These are phyloP conservation scores for Alternaria dauci DNA, from an alignment of 2,329 filamentous ascomycete species.

Conservation along the genomic window DNA sequence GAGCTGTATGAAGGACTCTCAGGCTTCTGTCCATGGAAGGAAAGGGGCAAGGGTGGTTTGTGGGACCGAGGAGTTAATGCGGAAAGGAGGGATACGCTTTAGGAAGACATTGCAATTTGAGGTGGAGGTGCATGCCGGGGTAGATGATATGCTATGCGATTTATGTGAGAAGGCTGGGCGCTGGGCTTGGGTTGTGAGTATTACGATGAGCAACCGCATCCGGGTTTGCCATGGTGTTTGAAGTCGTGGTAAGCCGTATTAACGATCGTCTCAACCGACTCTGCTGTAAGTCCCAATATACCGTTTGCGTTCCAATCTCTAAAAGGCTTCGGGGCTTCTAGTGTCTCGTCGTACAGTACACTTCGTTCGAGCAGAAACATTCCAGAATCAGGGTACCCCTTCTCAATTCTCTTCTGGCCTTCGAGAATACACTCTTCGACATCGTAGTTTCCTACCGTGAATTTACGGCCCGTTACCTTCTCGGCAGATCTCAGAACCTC, in stretches of 20 bases:
- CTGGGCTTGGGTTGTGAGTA: neutral
- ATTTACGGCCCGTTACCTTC: slow-evolving; percentile 36
- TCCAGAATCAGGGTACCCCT: slow-evolving; percentile 50
- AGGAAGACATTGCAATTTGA: neutral
- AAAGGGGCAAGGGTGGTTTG: neutral
- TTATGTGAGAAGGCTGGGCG: neutral
- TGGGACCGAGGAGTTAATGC: neutral
- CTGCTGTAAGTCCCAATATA: slow-evolving; percentile 25
- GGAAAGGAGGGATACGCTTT: neutral
- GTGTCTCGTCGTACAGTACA: slow-evolving; percentile 47
- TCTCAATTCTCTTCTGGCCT: slow-evolving; percentile 45
- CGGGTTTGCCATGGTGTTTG: slow-evolving; percentile 34
- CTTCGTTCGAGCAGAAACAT: slow-evolving; percentile 52
- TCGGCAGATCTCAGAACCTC: slow-evolving; percentile 44
- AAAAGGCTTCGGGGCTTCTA: slow-evolving; percentile 39
- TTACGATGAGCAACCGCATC: slow-evolving; percentile 47
- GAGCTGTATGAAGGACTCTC: neutral
- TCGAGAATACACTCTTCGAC: slow-evolving; percentile 49
- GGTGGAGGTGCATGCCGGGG: neutral
- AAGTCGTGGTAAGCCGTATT: slow-evolving; percentile 29
- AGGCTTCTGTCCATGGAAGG: neutral
- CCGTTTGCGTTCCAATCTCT: slow-evolving; percentile 32
- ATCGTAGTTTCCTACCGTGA: slow-evolving; percentile 43
- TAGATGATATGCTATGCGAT: neutral
- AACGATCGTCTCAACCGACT: slow-evolving; percentile 31